Conservation (phyloP, 441 rosid genomes). For the Biscutella laevigata region DNA sequence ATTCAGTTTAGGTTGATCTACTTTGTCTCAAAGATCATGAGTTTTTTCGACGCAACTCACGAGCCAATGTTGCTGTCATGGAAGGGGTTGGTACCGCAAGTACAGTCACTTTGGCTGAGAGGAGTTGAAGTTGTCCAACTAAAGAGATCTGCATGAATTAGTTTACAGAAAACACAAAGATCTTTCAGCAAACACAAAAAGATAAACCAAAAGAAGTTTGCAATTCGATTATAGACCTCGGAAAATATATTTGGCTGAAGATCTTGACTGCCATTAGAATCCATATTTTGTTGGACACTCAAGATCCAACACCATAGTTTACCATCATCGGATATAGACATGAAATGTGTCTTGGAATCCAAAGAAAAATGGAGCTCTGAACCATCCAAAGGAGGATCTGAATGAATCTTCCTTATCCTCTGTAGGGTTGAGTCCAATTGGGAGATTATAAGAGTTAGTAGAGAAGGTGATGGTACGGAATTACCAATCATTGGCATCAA, state of each 20-base stretch:
- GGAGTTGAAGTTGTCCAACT: constrained; percentile 84
- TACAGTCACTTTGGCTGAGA: constrained; percentile 72
- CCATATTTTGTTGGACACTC: constrained; percentile 52
- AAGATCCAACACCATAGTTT: constrained; percentile 84
- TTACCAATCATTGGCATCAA: constrained; percentile 71
- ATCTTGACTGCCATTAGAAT: too few relatives aligned
- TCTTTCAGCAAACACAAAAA: background rate
- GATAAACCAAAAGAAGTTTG: background rate
- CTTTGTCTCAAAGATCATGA: too few relatives aligned
- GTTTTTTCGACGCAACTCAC: constrained; percentile 44
- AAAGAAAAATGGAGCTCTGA: constrained; percentile 52
- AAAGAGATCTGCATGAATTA: constrained; percentile 53
- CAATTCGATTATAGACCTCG: constrained; percentile 36
- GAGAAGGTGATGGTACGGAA: constrained; percentile 55
- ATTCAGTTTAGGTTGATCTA: too few relatives aligned
- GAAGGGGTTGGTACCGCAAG: constrained; percentile 89
- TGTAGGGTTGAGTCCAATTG: constrained; percentile 66
- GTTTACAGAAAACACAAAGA: background rate
- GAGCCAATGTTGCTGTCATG: constrained; percentile 75
- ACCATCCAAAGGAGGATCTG: constrained; percentile 32
- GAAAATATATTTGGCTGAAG: constrained; percentile 29
- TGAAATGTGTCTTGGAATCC: constrained; percentile 52
- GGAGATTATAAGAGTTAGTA: constrained; percentile 46
- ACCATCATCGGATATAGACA: constrained; percentile 90
- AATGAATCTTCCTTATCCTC: constrained; percentile 45